phyloP scores from a whole-genome alignment of 768 basidiomycete genomes.

The Mycena rebaudengoi region DNA sequence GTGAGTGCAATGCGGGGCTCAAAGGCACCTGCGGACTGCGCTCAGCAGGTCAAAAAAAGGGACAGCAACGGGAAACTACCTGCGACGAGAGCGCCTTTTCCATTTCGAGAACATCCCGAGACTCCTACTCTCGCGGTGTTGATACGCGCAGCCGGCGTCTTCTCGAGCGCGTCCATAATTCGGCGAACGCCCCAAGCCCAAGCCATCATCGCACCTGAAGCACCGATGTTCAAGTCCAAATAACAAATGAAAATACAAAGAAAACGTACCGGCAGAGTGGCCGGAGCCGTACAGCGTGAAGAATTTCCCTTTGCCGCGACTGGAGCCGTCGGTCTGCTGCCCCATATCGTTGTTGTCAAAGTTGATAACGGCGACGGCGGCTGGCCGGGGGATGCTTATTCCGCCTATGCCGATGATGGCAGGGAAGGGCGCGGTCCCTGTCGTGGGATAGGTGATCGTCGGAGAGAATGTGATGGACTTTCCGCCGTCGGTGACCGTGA shows the following conservation, averaged over 20 bases:
- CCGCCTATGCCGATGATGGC: too few species aligned
- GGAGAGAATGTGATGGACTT: conserved; percentile 41
- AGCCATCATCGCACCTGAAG: conserved; percentile 56
- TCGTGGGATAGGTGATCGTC: conserved; percentile 45
- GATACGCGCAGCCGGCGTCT: too few species aligned
- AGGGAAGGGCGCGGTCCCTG: too few species aligned
- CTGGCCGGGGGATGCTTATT: too few species aligned
- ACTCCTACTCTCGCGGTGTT: too few species aligned
- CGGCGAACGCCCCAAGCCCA: conserved; percentile 71
- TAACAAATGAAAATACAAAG: background rate
- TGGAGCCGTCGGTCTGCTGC: conserved; percentile 42
- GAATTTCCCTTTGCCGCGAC: conserved; percentile 64
- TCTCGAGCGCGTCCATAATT: too few species aligned
- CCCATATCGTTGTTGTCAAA: too few species aligned
- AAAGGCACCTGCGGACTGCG: conserved; percentile 47
- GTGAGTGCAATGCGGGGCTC: conserved; percentile 64
- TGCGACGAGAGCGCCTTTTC: conserved; percentile 62
- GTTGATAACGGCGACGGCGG: too few species aligned
- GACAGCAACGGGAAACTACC: conserved; percentile 33
- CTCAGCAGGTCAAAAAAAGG: background rate
- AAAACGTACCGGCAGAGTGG: conserved; percentile 46
- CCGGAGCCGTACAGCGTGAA: conserved; percentile 59
- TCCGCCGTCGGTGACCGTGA: conserved; percentile 41
- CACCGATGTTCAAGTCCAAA: background rate
- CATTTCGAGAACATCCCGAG: too few species aligned